Evolutionary conservation across 1,284 basidiomycete species (phyloP).

Genomic region (Boletus semigastroideus): DNA sequence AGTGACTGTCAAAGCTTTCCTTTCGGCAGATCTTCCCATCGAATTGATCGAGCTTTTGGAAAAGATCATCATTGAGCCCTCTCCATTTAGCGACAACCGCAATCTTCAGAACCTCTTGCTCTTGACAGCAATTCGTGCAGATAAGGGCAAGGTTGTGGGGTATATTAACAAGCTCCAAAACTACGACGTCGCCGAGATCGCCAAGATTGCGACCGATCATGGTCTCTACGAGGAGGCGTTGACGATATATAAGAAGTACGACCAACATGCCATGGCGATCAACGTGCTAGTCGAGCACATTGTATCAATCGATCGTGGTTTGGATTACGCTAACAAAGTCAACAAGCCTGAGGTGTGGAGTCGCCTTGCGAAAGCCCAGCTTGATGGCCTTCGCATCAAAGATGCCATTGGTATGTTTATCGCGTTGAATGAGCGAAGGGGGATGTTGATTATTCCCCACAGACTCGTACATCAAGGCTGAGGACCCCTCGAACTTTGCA

Average conservation of each 20-base stretch:
- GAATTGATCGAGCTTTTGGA: conserved; percentile 98
- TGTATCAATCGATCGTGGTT: conserved; percentile 95
- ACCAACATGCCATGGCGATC: conserved; percentile 92
- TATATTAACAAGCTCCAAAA: conserved; percentile 98
- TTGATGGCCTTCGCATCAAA: conserved; percentile 97
- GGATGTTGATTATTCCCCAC: conserved; percentile 9
- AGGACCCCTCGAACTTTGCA: conserved; percentile 92
- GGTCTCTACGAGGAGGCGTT: conserved; percentile 96
- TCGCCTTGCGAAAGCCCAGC: conserved; percentile 96
- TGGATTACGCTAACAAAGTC: conserved; percentile 96
- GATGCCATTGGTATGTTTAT: conserved; percentile 82
- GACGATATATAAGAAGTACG: conserved; percentile 94
- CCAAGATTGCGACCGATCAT: conserved; percentile 96
- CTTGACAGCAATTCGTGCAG: conserved; percentile 94
- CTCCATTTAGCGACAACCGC: conserved; percentile 97
- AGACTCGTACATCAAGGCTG: conserved; percentile 99
- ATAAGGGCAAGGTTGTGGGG: conserved; percentile 97
- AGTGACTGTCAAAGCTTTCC: conserved; percentile 97
- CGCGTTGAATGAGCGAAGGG: neutral
- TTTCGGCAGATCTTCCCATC: conserved; percentile 94
- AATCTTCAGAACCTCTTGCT: conserved; percentile 94
- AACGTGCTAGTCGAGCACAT: conserved; percentile 98
- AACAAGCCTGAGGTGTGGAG: conserved; percentile 98
- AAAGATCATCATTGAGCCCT: conserved; percentile 98
- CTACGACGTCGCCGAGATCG: conserved; percentile 94